Percentiles rank a stretch among this genome's conserved stretches.
Conservation (phyloP, 1,284 basidiomycete genomes). For the Microbotryum violaceum region DNA sequence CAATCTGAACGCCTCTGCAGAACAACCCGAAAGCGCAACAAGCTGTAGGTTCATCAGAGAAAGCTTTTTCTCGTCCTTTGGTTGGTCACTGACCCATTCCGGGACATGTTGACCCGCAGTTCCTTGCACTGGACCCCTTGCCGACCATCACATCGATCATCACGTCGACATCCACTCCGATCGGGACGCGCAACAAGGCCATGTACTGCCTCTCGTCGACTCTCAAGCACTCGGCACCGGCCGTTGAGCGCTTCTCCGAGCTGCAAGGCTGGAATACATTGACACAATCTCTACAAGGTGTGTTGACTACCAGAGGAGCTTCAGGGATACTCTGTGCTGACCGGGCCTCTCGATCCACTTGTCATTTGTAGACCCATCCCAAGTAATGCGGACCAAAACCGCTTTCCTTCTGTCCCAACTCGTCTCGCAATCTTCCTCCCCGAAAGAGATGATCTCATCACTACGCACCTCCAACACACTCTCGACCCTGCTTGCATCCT, state of each 20-base stretch:
- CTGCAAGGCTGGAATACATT: slow-evolving; percentile 55
- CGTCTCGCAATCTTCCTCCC: slow-evolving; percentile 51
- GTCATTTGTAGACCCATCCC: slow-evolving; percentile 58
- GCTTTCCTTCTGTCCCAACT: slow-evolving; percentile 76
- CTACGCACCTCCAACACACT: slow-evolving; percentile 42
- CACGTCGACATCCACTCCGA: slow-evolving; percentile 44
- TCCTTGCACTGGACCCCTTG: slow-evolving; percentile 62
- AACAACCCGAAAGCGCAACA: slow-evolving; percentile 89
- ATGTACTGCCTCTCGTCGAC: slow-evolving; percentile 79
- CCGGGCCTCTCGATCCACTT: too few relatives aligned
- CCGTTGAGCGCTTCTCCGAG: slow-evolving; percentile 54
- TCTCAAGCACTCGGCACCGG: slow-evolving; percentile 70
- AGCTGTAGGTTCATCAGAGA: slow-evolving; percentile 51
- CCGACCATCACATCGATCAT: slow-evolving; percentile 59
- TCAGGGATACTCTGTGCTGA: too few relatives aligned
- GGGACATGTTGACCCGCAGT: slow-evolving; percentile 46
- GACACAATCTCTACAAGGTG: slow-evolving; percentile 43
- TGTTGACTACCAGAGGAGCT: slow-evolving; percentile 11
- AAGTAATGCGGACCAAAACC: slow-evolving; percentile 69
- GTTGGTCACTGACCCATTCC: slow-evolving; percentile 5
- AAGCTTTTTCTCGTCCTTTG: neutral
- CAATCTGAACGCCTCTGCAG: slow-evolving; percentile 40
- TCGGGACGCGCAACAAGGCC: slow-evolving; percentile 65
- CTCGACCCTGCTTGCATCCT: slow-evolving; percentile 36
- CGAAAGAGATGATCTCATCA: slow-evolving; percentile 31